Evolutionary conservation across 1,284 basidiomycete species (phyloP), one percentile per base, ranked within the genome.

Genomic region (Naganishia sp.): DNA sequence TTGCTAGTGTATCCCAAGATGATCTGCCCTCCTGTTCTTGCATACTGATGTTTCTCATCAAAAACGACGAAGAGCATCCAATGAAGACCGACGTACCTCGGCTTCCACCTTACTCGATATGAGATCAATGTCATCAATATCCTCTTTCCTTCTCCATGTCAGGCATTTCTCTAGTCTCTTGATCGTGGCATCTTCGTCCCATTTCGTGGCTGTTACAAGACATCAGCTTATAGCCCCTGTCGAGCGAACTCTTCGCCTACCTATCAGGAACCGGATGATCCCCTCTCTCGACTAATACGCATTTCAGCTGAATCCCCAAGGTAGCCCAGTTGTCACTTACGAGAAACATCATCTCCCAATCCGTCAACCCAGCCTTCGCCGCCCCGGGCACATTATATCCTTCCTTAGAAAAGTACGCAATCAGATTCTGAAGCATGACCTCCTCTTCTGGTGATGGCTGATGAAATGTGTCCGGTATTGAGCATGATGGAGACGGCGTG

Each of bases 121-220:
- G 10, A 50, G 56, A 28, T 75, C 69, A 2, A 79, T 55, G 58
- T 79, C 73, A 21, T 79, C 75, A 3, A 78, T 69, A 11, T 67
- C 56, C 25, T 71, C 69, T 13, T 70, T 73, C 18, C 78, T 61
- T 21, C 78, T 67, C 75, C 76, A 78, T 1, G 68, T 15, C 17
- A 79, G 31, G 45, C 73, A 74, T 23, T 64, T 65, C 68, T 78
- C 77, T 10, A 79, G 64, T 1, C 75, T 65, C 15, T 67, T 68
- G 41, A 74, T 75, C 3, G 75, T 70, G 1, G 70, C 69, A 10
- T 49, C 31, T 15, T 71, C 23, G 35, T 76, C 72, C 10, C 68
- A 67, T 49, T 74, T 75, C 11, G 69, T 72, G 0, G 70, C 74
- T 75, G 47, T 17, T 17, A 17, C 18, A 13, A 28, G 49, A 13